These are phyloP conservation scores for Aspergillus alliaceus DNA, from an alignment of 2,329 filamentous ascomycete genomes.

Conservation along the genomic window DNA sequence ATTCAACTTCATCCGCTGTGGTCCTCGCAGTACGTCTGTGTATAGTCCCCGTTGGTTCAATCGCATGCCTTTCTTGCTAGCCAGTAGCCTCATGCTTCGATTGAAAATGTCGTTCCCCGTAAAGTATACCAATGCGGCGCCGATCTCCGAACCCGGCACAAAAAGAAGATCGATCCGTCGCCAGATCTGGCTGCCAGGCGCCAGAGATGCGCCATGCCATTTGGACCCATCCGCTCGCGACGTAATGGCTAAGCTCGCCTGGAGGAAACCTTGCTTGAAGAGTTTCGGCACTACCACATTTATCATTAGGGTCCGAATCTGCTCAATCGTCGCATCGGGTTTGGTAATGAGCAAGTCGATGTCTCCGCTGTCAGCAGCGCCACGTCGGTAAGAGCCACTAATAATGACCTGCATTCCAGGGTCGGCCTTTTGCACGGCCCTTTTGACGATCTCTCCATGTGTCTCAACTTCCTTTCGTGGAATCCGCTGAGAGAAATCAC, in stretches of 20 bases:
- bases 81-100: conserved; percentile 76
- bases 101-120: conserved; percentile 97
- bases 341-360: conserved; percentile 84
- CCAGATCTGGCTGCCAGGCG: conserved; percentile 65
- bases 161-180: conserved; percentile 81
- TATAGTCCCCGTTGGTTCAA: conserved; percentile 83
- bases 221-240: conserved; percentile 65
- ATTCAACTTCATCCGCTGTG: conserved; percentile 15
- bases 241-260: conserved; percentile 64
- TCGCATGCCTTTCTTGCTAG: conserved; percentile 76
- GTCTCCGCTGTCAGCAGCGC: conserved; percentile 71
- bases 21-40: conserved; percentile 54
- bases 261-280: conserved; percentile 64
- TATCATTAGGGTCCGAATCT: conserved; percentile 64
- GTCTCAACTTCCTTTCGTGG: conserved; percentile 72
- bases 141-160: conserved; percentile 75
- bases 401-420: conserved; percentile 67
- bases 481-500: conserved; percentile 77
- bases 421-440: conserved; percentile 62
- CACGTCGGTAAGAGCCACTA: conserved; percentile 82
- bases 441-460: conserved; percentile 65
- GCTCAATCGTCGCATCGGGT: conserved; percentile 54
- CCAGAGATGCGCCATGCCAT: conserved; percentile 82
- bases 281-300: conserved; percentile 64
- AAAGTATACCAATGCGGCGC: conserved; percentile 89